Base-by-base conservation (phyloP, 2,329 filamentous ascomycete species). In the Cladosporium sp. region DNA sequence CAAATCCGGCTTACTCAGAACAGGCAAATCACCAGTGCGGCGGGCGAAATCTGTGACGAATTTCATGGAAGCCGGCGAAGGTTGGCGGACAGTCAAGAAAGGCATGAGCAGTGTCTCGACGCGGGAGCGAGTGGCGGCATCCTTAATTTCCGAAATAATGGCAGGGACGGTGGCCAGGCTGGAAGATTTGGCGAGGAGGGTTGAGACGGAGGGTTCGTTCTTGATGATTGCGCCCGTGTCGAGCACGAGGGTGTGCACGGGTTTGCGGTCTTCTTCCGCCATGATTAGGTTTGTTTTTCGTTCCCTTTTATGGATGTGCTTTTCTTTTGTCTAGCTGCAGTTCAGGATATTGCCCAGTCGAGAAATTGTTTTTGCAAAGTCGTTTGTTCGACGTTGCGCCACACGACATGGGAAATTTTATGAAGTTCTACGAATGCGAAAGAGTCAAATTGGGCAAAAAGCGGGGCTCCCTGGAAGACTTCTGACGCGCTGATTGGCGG, bases 181-280 rank as follows among this genome's bases (percentile, higher is more conserved):
- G 63, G 93, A 85, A 44, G 89, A 84, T 67, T 89, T 84, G 35
- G 81, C 79, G 48, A 95, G 76, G 9, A 98, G 82, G 0, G 87
- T 89, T 43, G 89, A 95, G 19, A 93, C 82, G 9, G 88, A 77
- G 10, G 92, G 89, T 59, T 93, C 86, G 72, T 96, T 96, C 68
- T 92, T 92, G 69, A 98, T 91, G 56, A 98, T 83, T 7, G 92
- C 90, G 22, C 91, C 92, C 3, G 93, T 87, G 67, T 98, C 93
- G 60, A 98, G 79, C 28, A 97, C 80, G 48, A 97, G 82, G 50
- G 85, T 86, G 73, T 95, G 84, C 46, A 95, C 83, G 0, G 85
- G 79, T 67, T 91, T 95, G 19, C 14, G 35, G 6, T n/a, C 18
- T 33, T 52, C 49, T n/a, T 37, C 40, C 10, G 34, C 46, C 48